phyloP scores from a whole-genome alignment of 306 rosid genomes.

The Gastrolobium bilobum region DNA sequence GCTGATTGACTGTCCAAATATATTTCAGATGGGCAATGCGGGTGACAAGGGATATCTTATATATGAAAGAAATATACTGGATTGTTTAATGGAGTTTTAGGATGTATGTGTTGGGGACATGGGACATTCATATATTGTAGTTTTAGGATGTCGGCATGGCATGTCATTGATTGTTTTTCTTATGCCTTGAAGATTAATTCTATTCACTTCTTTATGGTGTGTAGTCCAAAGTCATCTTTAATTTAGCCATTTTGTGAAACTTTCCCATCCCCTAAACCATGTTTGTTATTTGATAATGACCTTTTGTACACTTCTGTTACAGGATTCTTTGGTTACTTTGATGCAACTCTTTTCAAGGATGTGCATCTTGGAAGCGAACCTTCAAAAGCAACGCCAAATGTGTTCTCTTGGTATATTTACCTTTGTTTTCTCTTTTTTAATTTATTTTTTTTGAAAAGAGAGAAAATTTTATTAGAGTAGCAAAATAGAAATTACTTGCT shows the following conservation, averaged over 20 bases:
- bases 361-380: slow-evolving; percentile 79
- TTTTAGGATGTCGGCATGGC: no score
- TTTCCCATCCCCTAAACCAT: neutral
- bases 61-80: neutral
- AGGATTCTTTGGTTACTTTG: slow-evolving; percentile 90
- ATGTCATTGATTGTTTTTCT: no score
- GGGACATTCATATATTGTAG: neutral
- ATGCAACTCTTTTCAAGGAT: slow-evolving; percentile 66
- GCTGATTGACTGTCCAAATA: neutral
- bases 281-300: slow-evolving; percentile 28
- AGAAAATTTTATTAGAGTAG: neutral
- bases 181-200: no score
- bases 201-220: no score
- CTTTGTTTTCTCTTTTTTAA: neutral
- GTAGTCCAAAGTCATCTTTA: neutral
- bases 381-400: slow-evolving; percentile 70
- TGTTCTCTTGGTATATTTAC: slow-evolving; percentile 78
- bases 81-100: neutral
- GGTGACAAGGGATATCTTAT: neutral
- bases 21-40: neutral
- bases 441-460: neutral
- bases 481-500: neutral
- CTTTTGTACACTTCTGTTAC: slow-evolving; percentile 22
- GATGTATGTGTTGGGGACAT: neutral
- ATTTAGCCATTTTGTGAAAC: neutral